A percentile compares a stretch with the other conserved stretches of the same genome.
phyloP scores from a whole-genome alignment of 148 eudicot genomes.

The Pharnaceum exiguum region DNA sequence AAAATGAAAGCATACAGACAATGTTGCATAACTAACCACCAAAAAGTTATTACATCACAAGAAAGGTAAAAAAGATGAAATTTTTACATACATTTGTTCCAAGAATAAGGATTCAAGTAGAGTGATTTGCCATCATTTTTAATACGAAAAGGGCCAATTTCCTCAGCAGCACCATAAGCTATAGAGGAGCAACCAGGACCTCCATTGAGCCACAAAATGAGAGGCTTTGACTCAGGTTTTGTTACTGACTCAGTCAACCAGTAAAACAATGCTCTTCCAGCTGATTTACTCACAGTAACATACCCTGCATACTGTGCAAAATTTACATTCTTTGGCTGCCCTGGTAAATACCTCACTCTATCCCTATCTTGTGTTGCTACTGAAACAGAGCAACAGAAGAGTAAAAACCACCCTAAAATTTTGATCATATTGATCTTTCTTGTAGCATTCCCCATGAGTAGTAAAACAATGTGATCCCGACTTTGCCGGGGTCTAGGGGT shows the following conservation, averaged over 20 bases:
- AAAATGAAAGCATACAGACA: not conserved
- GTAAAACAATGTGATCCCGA: not conserved
- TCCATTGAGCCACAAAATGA: conserved; percentile 89
- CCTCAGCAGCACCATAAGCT: conserved; percentile 95
- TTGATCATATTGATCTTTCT: conserved; percentile 10
- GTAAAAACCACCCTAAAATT: conserved; percentile 18
- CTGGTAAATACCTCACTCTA: conserved; percentile 67
- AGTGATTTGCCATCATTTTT: conserved; percentile 60
- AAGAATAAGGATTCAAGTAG: conserved; percentile 62
- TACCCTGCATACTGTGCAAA: conserved; percentile 81
- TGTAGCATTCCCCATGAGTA: conserved; percentile 34
- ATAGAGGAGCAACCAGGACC: conserved; percentile 96
- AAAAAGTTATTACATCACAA: not conserved
- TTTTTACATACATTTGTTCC: conserved; percentile 74
- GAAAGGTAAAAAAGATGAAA: not conserved
- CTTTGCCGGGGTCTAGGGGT: too few relatives aligned
- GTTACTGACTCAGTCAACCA: conserved; percentile 75
- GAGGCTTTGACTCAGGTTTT: conserved; percentile 53
- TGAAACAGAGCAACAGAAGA: conserved; percentile 30
- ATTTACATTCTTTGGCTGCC: conserved; percentile 66
- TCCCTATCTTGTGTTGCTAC: conserved; percentile 50
- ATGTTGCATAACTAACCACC: too few relatives aligned
- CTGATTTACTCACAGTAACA: conserved; percentile 62
- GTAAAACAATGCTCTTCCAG: conserved; percentile 83
- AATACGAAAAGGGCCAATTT: conserved; percentile 82